These are phyloP conservation scores for Catunica adiposa DNA, from an alignment of 2,329 filamentous ascomycete genomes.

Conservation along the genomic window DNA sequence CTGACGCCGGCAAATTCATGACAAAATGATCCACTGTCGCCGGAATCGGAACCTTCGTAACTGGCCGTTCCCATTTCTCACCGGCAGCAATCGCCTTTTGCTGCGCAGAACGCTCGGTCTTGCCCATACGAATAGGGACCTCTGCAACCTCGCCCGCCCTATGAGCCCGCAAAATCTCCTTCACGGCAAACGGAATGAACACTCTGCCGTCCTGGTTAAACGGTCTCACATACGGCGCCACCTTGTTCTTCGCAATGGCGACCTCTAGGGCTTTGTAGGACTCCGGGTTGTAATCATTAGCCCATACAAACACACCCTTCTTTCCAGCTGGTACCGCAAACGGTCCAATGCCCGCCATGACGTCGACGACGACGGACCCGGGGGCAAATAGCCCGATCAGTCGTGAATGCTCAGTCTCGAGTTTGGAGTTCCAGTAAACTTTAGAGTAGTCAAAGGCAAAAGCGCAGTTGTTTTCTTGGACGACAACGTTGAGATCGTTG, in stretches of 20 bases:
- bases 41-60: slow-evolving; percentile 40
- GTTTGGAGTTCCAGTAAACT: slow-evolving; percentile 93
- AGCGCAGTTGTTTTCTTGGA: slow-evolving; percentile 66
- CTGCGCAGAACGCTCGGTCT: slow-evolving; percentile 19
- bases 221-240: slow-evolving; percentile 50
- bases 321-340: slow-evolving; percentile 87
- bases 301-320: slow-evolving; percentile 83
- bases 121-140: slow-evolving; percentile 27
- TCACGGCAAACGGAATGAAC: slow-evolving; percentile 60
- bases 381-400: slow-evolving; percentile 60
- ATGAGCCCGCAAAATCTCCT: slow-evolving; percentile 38
- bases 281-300: slow-evolving; percentile 91
- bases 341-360: slow-evolving; percentile 94
- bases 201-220: slow-evolving; percentile 68
- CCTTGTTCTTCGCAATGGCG: slow-evolving; percentile 65
- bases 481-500: slow-evolving; percentile 67
- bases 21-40: slow-evolving; percentile 79
- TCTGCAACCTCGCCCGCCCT: slow-evolving; percentile 36
- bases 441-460: slow-evolving; percentile 90
- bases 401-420: slow-evolving; percentile 76
- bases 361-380: slow-evolving; percentile 82
- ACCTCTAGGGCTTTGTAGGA: slow-evolving; percentile 57
- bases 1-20: slow-evolving; percentile 90
- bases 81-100: slow-evolving; percentile 22
- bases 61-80: slow-evolving; percentile 15